A percentile compares a stretch with the other conserved stretches of the same genome.
Evolutionary conservation across 2,329 filamentous ascomycete species (phyloP).

Genomic region (Ophiostoma himal-ulmi): DNA sequence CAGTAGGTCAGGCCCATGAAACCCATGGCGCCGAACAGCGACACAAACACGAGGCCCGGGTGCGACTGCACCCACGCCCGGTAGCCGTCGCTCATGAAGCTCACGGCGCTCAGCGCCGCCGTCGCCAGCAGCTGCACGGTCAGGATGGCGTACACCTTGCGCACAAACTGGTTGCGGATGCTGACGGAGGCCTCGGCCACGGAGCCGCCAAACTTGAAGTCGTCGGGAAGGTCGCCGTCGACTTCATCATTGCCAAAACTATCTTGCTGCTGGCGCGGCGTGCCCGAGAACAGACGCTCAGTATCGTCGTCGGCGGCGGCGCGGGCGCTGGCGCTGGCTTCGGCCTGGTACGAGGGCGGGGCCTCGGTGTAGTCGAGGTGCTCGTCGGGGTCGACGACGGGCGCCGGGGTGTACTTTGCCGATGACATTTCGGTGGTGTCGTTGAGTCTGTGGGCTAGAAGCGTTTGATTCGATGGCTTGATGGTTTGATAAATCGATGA

Average conservation of each 20-base stretch:
- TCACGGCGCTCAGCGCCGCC: conserved; percentile 70
- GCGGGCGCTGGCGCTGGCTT: conserved; percentile 44
- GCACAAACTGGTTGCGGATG: conserved; percentile 92
- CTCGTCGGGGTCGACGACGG: conserved; percentile 81
- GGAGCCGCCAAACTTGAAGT: conserved; percentile 97
- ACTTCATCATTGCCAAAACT: conserved; percentile 41
- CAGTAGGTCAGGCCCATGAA: conserved; percentile 88
- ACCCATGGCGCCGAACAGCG: conserved; percentile 73
- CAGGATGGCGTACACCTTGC: conserved; percentile 97
- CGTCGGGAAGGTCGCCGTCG: conserved; percentile 73
- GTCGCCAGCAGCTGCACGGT: conserved; percentile 91
- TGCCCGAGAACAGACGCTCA: conserved; percentile 56
- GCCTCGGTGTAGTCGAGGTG: conserved; percentile 60
- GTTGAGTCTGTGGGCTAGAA: background rate
- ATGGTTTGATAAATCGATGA: background rate
- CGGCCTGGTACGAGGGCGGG: conserved; percentile 70
- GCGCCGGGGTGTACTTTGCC: conserved; percentile 75
- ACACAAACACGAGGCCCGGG: conserved; percentile 77
- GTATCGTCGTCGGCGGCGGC: conserved; percentile 50
- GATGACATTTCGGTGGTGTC: conserved; percentile 37
- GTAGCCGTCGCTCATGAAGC: conserved; percentile 77
- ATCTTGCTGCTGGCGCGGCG: conserved; percentile 73
- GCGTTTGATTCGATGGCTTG: background rate
- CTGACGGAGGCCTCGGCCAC: conserved; percentile 91
- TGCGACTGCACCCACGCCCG: conserved; percentile 81